Conservation (phyloP, 2,329 filamentous ascomycete genomes). For the Xenoacremonium recifei region DNA sequence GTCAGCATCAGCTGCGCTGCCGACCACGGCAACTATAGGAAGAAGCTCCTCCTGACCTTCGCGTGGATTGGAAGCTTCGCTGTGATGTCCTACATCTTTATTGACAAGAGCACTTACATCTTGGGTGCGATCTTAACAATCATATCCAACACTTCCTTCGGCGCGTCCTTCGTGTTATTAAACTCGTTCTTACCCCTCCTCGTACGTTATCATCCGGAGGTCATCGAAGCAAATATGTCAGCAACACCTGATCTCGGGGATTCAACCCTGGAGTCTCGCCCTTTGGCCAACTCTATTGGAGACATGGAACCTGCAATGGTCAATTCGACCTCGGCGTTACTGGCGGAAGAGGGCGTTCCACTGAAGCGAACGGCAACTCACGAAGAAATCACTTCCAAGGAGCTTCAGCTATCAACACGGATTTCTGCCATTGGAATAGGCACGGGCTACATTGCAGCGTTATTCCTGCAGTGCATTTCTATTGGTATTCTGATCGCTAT, state of each 20-base stretch:
- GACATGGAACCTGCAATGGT: conserved; percentile 28
- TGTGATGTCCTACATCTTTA: conserved; percentile 85
- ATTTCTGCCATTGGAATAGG: conserved; percentile 93
- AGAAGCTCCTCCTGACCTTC: conserved; percentile 82
- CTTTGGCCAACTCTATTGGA: conserved; percentile 32
- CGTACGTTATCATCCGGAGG: conserved; percentile 76
- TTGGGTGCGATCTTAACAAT: conserved; percentile 83
- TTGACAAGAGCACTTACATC: conserved; percentile 73
- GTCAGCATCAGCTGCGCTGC: conserved; percentile 96
- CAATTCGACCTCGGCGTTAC: conserved; percentile 47
- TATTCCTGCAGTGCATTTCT: conserved; percentile 78
- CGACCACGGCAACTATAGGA: conserved; percentile 90
- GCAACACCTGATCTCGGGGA: conserved; percentile 31
- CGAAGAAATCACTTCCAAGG: conserved; percentile 56
- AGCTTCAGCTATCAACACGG: conserved; percentile 79
- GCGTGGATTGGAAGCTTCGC: conserved; percentile 76
- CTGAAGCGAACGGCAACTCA: conserved; percentile 40
- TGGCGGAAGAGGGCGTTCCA: conserved; percentile 35
- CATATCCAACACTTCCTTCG: conserved; percentile 89
- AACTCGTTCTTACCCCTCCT: conserved; percentile 94
- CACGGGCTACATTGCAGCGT: conserved; percentile 85
- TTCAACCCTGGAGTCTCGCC: conserved; percentile 33
- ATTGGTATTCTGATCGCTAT: conserved; percentile 74
- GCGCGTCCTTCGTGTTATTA: conserved; percentile 89
- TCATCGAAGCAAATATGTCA: conserved; percentile 28